Percentiles rank a stretch among this genome's conserved stretches.
phyloP scores from a whole-genome alignment of 164 flowering plant species.

The Santalum album region DNA sequence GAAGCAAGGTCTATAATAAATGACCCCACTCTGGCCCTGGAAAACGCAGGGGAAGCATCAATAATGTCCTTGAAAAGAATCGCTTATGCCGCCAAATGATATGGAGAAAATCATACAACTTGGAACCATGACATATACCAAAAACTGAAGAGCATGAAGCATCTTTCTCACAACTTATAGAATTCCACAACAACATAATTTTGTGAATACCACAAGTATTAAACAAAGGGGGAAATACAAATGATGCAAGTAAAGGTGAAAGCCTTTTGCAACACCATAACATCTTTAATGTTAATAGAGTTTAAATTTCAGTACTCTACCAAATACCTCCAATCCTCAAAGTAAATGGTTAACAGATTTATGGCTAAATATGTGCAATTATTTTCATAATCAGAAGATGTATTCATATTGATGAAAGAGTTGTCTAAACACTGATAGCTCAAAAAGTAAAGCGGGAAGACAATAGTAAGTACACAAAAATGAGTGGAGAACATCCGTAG shows the following conservation, averaged over 20 bases:
- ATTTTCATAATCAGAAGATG: not conserved
- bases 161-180: conserved; percentile 6
- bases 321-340: not conserved
- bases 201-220: not conserved
- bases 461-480: conserved; percentile 1
- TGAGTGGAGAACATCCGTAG: conserved; percentile 14
- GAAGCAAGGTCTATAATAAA: conserved; percentile 40
- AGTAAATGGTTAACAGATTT: not conserved
- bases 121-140: not conserved
- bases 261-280: not conserved
- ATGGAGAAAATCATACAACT: conserved; percentile 16
- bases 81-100: conserved; percentile 30
- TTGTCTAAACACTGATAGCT: not conserved
- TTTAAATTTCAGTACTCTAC: not conserved
- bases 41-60: conserved; percentile 61
- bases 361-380: too few relatives aligned
- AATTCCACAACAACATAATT: not conserved
- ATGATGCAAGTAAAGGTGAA: not conserved
- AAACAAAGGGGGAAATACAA: not conserved
- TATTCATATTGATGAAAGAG: not conserved
- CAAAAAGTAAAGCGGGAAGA: not conserved
- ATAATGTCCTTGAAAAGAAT: conserved; percentile 33
- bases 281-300: conserved; percentile 1
- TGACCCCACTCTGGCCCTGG: conserved; percentile 59
- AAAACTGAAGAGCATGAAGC: conserved; percentile 4